phyloP scores from a whole-genome alignment of 331 rosid genomes.

The Telfairia occidentalis region DNA sequence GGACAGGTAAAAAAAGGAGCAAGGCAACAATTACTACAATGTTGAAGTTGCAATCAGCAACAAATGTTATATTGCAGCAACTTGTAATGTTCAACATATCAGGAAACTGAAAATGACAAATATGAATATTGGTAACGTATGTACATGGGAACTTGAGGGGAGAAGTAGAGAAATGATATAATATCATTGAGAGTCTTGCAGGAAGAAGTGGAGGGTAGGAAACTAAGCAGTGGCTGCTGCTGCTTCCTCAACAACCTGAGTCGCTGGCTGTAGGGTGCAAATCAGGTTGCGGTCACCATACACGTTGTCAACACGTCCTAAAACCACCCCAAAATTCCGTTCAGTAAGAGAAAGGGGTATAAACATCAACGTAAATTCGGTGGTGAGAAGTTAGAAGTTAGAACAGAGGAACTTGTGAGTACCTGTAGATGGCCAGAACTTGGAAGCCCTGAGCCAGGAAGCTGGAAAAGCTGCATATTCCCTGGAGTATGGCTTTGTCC shows the following conservation, averaged over 20 bases:
- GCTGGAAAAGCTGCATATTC: constrained; percentile 96
- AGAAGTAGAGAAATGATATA: not conserved
- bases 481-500: constrained; percentile 86
- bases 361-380: not conserved
- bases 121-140: constrained; percentile 14
- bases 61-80: constrained; percentile 14
- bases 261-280: constrained; percentile 75
- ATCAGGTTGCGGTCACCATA: constrained; percentile 93
- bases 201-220: not conserved
- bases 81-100: not conserved
- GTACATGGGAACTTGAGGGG: not conserved
- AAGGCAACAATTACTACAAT: constrained; percentile 2
- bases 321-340: constrained; percentile 6
- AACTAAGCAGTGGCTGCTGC: constrained; percentile 77
- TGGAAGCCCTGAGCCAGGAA: constrained; percentile 66
- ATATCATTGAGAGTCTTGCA: constrained; percentile 10
- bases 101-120: not conserved
- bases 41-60: constrained; percentile 6
- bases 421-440: constrained; percentile 97
- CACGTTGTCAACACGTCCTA: constrained; percentile 94
- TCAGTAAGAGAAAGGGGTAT: not conserved
- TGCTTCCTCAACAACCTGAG: constrained; percentile 60
- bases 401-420: not conserved
- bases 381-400: not conserved
- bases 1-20: not conserved